Base-by-base conservation (phyloP, 23 red algal species). In the Gracilaria gracilis region DNA sequence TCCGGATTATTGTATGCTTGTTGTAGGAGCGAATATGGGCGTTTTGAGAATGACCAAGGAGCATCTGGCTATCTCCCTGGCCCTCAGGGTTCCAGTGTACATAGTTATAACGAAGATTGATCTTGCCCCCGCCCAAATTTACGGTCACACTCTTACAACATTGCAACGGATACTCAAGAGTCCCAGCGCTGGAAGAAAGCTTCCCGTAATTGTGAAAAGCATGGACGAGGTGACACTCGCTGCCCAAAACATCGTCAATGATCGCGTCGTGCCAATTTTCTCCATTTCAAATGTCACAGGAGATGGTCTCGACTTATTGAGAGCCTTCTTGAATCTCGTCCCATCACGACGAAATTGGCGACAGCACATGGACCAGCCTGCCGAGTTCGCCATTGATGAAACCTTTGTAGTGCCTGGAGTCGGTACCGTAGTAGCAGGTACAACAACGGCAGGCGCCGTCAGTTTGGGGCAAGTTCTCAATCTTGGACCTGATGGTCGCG, bases 311-410 rank as follows among this genome's bases (percentile, higher is more conserved):
- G 94, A 95, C 75, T 50, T 93, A 17, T 80, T 99, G 37, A 64
- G 93, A 40, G 67, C 80, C 21, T 99, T 99, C 79, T 82, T 99
- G 49, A 99, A 96, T 86, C 92, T 99, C 25, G 71, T 96, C 0
- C 97, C 93, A 57, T 85, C 85, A 17, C 75, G 97, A 32, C 89
- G 92, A 12, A 94, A 99, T 66, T 99, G 97, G 97, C 82, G 66
- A 53, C 81, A 96, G 53, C 67, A 80, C 51, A 94, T 83, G 73
- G 89, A 74, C 61, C 75, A 91, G 51, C 91, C 90, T 40, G 67
- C 94, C 13, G 97, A 99, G 75, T 99, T 99, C 75, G 78, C 93
- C n/a, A 94, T 96, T 50, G 97, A 99, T 75, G 97, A 99, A 79
- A 95, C 90, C 2, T 99, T 99, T 77, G 79, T 84, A 39, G 94